phyloP scores from a whole-genome alignment of 306 rosid species.

The Amphicarpaea edgeworthii region DNA sequence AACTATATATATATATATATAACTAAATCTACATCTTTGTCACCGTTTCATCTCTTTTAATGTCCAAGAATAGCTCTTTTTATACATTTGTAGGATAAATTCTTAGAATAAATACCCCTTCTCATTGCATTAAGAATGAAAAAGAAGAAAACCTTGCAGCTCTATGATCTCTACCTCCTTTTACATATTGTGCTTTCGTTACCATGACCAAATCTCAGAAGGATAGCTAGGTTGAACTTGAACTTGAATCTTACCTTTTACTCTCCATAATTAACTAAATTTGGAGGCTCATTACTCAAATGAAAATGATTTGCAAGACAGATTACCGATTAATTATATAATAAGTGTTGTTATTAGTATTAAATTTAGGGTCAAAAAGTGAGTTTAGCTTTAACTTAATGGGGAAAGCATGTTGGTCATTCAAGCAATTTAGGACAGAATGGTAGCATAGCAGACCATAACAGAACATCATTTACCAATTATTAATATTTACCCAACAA shows the following conservation, averaged over 20 bases:
- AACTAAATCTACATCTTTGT: conserved; percentile 37
- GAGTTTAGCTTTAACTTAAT: conserved; percentile 50
- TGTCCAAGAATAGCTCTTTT: conserved; percentile 43
- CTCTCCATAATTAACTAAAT: conserved; percentile 34
- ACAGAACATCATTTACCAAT: conserved; percentile 54
- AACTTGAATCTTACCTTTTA: conserved; percentile 33
- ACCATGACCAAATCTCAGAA: conserved; percentile 46
- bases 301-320: conserved; percentile 49
- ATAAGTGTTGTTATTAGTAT: conserved; percentile 29
- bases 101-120: conserved; percentile 42
- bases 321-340: conserved; percentile 24
- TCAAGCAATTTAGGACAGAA: conserved; percentile 42
- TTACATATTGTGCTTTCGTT: conserved; percentile 40
- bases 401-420: conserved; percentile 51
- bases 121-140: background rate
- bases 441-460: conserved; percentile 16
- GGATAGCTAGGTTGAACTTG: conserved; percentile 24
- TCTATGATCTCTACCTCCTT: conserved; percentile 38
- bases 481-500: conserved; percentile 62
- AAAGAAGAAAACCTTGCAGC: background rate
- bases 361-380: conserved; percentile 50
- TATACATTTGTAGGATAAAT: conserved; percentile 36
- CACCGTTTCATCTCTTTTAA: conserved; percentile 50
- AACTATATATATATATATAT: conserved; percentile 39
- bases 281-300: conserved; percentile 43